phyloP scores from a whole-genome alignment of 2,329 filamentous ascomycete species.

The Cordyceps tenuipes region DNA sequence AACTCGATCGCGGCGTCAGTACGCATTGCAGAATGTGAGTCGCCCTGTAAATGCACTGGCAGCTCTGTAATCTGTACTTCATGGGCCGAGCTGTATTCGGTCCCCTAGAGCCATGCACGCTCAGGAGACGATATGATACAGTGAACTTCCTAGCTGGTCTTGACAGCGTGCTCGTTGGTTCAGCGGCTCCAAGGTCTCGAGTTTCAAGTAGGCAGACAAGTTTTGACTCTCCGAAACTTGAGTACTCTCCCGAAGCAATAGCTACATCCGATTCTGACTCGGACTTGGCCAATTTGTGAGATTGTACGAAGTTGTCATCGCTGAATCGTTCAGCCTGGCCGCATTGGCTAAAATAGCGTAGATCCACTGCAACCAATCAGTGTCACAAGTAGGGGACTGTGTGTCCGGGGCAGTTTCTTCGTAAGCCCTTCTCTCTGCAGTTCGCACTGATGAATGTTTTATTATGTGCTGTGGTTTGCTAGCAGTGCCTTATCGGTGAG shows the following conservation, averaged over 20 bases:
- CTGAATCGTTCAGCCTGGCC: neutral
- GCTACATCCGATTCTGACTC: neutral
- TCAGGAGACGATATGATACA: neutral
- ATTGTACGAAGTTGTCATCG: neutral
- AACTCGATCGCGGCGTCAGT: neutral
- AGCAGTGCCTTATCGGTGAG: slow-evolving; percentile 3
- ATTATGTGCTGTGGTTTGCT: neutral
- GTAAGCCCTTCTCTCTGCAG: neutral
- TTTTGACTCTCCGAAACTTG: neutral
- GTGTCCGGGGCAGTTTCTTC: neutral
- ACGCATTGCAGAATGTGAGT: neutral
- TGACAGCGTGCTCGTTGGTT: neutral
- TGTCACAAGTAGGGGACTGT: neutral
- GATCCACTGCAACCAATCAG: neutral
- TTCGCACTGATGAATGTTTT: neutral
- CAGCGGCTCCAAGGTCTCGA: neutral
- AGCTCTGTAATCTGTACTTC: neutral
- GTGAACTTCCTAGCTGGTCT: neutral
- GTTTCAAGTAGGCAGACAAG: neutral
- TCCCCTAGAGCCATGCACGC: neutral
- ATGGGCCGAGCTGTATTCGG: neutral
- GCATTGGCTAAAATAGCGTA: slow-evolving; percentile 3
- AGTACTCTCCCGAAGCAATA: neutral
- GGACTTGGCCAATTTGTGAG: neutral
- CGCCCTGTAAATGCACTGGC: neutral